Percentiles rank a stretch among this genome's conserved stretches.
Evolutionary conservation across 805 yeast species (phyloP).

Genomic region (Metschnikowia chrysomelidarum): DNA sequence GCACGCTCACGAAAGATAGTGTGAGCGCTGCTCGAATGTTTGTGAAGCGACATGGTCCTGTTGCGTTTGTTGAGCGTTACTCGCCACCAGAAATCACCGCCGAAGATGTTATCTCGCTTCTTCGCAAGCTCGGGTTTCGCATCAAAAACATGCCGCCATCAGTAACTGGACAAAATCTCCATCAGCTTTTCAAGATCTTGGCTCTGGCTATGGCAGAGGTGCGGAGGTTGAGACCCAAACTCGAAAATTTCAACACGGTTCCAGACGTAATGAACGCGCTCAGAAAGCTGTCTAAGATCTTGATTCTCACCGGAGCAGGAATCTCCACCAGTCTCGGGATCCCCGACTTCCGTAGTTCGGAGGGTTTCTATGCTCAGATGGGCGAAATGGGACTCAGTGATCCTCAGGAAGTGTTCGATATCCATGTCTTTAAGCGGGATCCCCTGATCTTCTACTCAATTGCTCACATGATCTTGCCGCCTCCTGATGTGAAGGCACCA

Average conservation of each 20-base stretch:
- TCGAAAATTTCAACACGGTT: slow-evolving; percentile 53
- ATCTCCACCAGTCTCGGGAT: slow-evolving; percentile 87
- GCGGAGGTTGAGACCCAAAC: slow-evolving; percentile 50
- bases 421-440: slow-evolving; percentile 65
- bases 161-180: slow-evolving; percentile 43
- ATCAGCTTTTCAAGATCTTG: slow-evolving; percentile 49
- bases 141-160: slow-evolving; percentile 28
- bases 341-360: slow-evolving; percentile 89
- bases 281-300: slow-evolving; percentile 39
- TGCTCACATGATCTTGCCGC: slow-evolving; percentile 82
- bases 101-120: slow-evolving; percentile 54
- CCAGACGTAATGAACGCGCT: slow-evolving; percentile 50
- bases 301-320: slow-evolving; percentile 91
- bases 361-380: slow-evolving; percentile 76
- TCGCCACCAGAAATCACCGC: slow-evolving; percentile 60
- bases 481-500: slow-evolving; percentile 63
- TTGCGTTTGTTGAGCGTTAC: slow-evolving; percentile 56
- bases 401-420: slow-evolving; percentile 88
- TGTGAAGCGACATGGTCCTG: slow-evolving; percentile 59
- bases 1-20: neutral
- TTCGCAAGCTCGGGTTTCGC: slow-evolving; percentile 62
- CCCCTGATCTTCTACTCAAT: slow-evolving; percentile 83
- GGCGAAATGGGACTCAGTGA: slow-evolving; percentile 69
- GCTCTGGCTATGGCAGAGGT: slow-evolving; percentile 68
- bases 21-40: slow-evolving; percentile 37